These are phyloP conservation scores for Fusarium sp. DNA, from an alignment of 2,329 filamentous ascomycete species.

Conservation along the genomic window DNA sequence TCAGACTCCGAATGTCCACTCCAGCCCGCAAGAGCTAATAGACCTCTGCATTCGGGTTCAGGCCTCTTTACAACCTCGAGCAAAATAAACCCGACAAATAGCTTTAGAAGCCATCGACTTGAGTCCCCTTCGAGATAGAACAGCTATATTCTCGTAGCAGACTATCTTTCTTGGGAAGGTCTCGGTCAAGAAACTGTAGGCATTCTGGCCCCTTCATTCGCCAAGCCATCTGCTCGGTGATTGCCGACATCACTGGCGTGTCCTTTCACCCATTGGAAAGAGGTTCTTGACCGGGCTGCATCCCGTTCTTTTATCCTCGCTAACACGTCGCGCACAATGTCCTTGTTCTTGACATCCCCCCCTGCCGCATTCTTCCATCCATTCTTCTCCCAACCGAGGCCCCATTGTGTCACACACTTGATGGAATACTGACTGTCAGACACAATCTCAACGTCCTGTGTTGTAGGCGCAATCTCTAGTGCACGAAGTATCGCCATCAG, in stretches of 20 bases:
- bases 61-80: background rate
- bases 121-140: background rate
- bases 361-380: conserved; percentile 79
- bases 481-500: conserved; percentile 87
- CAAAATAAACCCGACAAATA: background rate
- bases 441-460: conserved; percentile 77
- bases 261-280: conserved; percentile 91
- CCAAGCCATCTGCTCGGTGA: conserved; percentile 79
- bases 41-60: background rate
- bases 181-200: background rate
- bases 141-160: background rate
- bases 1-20: background rate
- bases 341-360: conserved; percentile 84
- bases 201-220: conserved; percentile 61
- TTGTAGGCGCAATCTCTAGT: conserved; percentile 75
- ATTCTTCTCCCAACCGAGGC: conserved; percentile 76
- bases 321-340: conserved; percentile 79
- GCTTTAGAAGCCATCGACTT: background rate
- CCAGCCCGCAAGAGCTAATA: background rate
- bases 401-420: conserved; percentile 89
- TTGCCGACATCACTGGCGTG: conserved; percentile 81
- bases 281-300: conserved; percentile 66
- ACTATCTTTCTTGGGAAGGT: background rate
- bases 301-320: conserved; percentile 75
- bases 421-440: conserved; percentile 94